Conservation (phyloP, 129 eudicot genomes). For the Ambrosia artemisiifolia region DNA sequence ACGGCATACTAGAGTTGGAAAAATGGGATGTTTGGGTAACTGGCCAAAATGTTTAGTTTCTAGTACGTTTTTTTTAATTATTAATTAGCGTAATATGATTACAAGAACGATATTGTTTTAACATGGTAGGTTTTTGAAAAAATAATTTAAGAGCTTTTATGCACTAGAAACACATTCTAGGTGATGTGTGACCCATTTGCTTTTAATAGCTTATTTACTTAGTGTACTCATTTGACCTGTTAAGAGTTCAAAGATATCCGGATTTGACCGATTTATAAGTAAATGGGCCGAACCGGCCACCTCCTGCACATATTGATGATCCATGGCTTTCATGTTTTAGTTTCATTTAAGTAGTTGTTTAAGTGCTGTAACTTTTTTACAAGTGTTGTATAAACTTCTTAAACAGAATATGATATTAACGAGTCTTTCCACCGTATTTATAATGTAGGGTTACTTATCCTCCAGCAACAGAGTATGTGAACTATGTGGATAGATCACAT, state of each 20-base stretch:
- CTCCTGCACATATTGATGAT: not conserved
- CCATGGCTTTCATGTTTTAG: slow-evolving; percentile 1
- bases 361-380: not conserved
- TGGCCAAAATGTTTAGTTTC: not conserved
- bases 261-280: not conserved
- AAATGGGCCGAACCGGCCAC: not conserved
- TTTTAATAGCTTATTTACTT: not conserved
- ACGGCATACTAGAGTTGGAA: not conserved
- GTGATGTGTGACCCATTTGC: not conserved
- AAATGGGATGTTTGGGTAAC: not conserved
- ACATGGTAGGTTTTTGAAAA: not conserved
- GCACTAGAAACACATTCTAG: not conserved
- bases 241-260: not conserved
- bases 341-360: not conserved
- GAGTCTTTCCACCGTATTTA: slow-evolving; percentile 14
- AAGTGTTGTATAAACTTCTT: not conserved
- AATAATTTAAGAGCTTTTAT: not conserved
- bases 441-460: slow-evolving; percentile 71
- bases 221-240: not conserved
- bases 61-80: not conserved
- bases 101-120: not conserved
- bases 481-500: slow-evolving; percentile 68
- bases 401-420: slow-evolving; percentile 12
- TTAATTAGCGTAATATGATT: not conserved
- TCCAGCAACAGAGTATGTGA: slow-evolving; percentile 73